Conservation (phyloP, 2,329 filamentous ascomycete genomes). For the Grosmannia clavigera region DNA sequence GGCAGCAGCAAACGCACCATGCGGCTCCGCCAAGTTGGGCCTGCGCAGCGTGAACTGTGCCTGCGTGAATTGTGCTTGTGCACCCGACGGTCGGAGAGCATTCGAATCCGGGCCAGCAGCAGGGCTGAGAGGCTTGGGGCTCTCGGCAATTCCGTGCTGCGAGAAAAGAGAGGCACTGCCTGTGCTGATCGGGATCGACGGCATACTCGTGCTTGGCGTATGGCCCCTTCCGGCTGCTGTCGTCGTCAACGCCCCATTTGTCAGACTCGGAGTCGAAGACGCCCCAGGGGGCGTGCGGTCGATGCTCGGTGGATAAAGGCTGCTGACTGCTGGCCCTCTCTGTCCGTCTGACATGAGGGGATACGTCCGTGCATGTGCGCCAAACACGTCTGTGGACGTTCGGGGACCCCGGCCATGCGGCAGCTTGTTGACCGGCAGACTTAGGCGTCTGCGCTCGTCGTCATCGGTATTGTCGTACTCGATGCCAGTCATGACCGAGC, state of each 20-base stretch:
- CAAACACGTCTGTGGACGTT: slow-evolving; percentile 35
- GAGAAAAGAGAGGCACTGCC: slow-evolving; percentile 51
- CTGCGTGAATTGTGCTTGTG: background rate
- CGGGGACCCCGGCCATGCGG: slow-evolving; percentile 41
- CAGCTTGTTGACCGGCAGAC: slow-evolving; percentile 61
- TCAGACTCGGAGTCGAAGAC: slow-evolving; percentile 40
- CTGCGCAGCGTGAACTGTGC: slow-evolving; percentile 43
- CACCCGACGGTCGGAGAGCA: background rate
- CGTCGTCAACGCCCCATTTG: slow-evolving; percentile 23
- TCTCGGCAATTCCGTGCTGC: slow-evolving; percentile 65
- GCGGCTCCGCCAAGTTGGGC: slow-evolving; percentile 32
- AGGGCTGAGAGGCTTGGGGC: slow-evolving; percentile 74
- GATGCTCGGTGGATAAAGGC: slow-evolving; percentile 50
- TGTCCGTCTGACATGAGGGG: slow-evolving; percentile 34
- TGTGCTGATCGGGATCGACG: slow-evolving; percentile 32
- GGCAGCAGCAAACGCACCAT: slow-evolving; percentile 19
- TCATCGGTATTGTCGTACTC: slow-evolving; percentile 46
- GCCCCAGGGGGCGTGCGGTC: slow-evolving; percentile 41
- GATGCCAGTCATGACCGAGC: slow-evolving; percentile 43
- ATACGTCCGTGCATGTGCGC: slow-evolving; percentile 64
- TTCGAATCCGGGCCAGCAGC: slow-evolving; percentile 2
- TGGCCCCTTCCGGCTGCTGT: slow-evolving; percentile 17
- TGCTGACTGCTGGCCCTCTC: slow-evolving; percentile 33
- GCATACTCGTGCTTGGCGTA: slow-evolving; percentile 36
- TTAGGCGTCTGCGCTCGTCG: slow-evolving; percentile 50